Percentiles rank a stretch among this genome's conserved stretches.
phyloP scores from a whole-genome alignment of 352 stramenopile genomes.

The Blastocystis sp. region DNA sequence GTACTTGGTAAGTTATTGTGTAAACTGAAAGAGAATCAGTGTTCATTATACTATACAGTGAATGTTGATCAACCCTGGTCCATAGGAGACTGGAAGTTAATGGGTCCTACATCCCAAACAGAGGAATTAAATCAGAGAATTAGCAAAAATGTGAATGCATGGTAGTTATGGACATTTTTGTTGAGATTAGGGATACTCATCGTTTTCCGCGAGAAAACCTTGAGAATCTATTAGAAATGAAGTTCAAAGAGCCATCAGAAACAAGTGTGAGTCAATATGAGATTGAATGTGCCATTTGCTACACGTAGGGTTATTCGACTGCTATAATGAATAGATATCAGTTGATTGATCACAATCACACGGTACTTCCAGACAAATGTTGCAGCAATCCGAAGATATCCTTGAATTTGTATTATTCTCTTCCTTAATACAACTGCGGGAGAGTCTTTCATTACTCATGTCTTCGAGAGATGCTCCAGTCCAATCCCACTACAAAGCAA shows the following conservation, averaged over 20 bases:
- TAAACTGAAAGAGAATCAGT: constrained; percentile 31
- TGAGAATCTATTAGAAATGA: not conserved
- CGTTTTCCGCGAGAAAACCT: constrained; percentile 17
- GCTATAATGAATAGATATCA: constrained; percentile 14
- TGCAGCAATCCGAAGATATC: constrained; percentile 51
- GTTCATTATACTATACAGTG: constrained; percentile 29
- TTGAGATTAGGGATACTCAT: not conserved
- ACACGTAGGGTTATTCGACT: not conserved
- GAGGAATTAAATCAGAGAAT: not conserved
- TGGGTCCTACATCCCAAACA: constrained; percentile 27
- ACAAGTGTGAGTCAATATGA: constrained; percentile 32
- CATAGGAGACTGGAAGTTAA: constrained; percentile 12
- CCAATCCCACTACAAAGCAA: constrained; percentile 52
- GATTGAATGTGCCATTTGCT: constrained; percentile 54
- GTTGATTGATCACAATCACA: constrained; percentile 12
- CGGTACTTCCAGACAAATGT: constrained; percentile 22
- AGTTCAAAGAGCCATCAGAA: not conserved
- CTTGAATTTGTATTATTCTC: not conserved
- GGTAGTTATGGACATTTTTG: not conserved
- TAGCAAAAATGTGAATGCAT: not conserved
- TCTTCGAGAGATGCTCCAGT: constrained; percentile 53
- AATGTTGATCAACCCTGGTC: constrained; percentile 22
- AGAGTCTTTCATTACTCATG: constrained; percentile 44
- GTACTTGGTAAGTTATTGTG: not conserved
- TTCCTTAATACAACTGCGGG: not conserved